Base-by-base conservation (phyloP, 352 stramenopile species). In the Globisporangium iwayamae region DNA sequence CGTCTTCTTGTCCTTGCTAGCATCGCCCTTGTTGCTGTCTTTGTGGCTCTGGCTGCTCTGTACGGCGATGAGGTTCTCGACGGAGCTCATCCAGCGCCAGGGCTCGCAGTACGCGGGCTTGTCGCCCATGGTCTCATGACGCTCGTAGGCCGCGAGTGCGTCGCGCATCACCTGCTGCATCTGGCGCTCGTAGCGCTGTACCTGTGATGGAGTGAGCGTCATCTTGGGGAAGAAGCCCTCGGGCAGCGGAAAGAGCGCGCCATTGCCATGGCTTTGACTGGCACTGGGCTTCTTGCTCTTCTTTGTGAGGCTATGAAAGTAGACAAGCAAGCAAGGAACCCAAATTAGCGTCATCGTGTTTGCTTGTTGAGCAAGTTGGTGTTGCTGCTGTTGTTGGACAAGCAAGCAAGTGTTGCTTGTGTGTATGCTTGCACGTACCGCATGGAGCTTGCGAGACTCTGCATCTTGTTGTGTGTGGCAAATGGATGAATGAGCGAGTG, bases 181-280 rank as follows among this genome's bases (percentile, higher is more conserved):
- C 62, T 79, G 74, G 22, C 62, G 52, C 56, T 79, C 71, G 48
- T 81, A 74, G 16, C 66, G 52, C 50, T 71, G 36, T 30, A 79
- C 34, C 58, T 81, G 58, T n/a, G 58, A 57, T 20, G n/a, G 9
- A 28, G 65, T 63, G 46, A 90, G 46, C 30, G 69, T 32, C 2
- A 88, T 46, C 56, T 75, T 52, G 30, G 73, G 63, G 59, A 88
- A 88, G 52, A 75, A 85, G 56, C 69, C 50, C 16, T 78, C 71
- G 5, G 74, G 70, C 25, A 88, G 52, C 8, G 70, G 70, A 45
- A 76, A 74, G 8, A 56, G 7, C 48, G 62, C 52, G 45, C 38
- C 36, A 25, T 18, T 58, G 25, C 39, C 14, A 11, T 20, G 8
- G 45, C 45, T 32, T 25, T 25, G 43, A n/a, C 25, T 48, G 46